Evolutionary conservation across 2,329 filamentous ascomycete species (phyloP).

Genomic region (Metarhizium guizhouense): DNA sequence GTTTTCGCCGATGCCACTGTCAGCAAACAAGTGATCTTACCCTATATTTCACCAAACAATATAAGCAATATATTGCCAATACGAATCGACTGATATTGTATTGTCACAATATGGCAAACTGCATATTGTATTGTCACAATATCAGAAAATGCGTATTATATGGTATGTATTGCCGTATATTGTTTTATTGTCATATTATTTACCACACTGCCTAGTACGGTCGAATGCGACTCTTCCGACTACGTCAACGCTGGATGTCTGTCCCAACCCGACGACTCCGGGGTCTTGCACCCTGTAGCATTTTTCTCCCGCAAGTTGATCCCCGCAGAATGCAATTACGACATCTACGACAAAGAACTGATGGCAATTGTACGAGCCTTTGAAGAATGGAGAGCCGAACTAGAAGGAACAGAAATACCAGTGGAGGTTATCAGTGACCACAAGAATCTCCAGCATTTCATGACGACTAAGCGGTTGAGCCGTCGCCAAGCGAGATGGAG

Average conservation of each 20-base stretch:
- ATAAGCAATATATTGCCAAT: too few relatives aligned
- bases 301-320: background rate
- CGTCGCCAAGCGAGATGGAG: background rate
- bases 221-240: too few relatives aligned
- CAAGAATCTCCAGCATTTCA: background rate
- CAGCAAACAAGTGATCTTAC: too few relatives aligned
- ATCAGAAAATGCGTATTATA: too few relatives aligned
- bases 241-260: background rate
- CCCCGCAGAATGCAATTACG: background rate
- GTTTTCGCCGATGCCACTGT: too few relatives aligned
- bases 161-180: too few relatives aligned
- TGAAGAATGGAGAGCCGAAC: background rate
- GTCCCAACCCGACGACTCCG: background rate
- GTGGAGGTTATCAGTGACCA: background rate
- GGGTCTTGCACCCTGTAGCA: background rate
- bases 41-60: too few relatives aligned
- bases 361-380: background rate
- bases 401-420: background rate
- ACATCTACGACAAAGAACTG: slow-evolving; percentile 1
- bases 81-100: too few relatives aligned
- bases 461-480: background rate
- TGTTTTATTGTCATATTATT: too few relatives aligned
- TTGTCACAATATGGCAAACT: too few relatives aligned
- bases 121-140: too few relatives aligned
- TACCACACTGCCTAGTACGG: too few relatives aligned